Percentiles rank a stretch among this genome's conserved stretches.
Evolutionary conservation across 2,329 filamentous ascomycete genomes (phyloP).

Genomic region (Calonectria pseudoreteaudii): DNA sequence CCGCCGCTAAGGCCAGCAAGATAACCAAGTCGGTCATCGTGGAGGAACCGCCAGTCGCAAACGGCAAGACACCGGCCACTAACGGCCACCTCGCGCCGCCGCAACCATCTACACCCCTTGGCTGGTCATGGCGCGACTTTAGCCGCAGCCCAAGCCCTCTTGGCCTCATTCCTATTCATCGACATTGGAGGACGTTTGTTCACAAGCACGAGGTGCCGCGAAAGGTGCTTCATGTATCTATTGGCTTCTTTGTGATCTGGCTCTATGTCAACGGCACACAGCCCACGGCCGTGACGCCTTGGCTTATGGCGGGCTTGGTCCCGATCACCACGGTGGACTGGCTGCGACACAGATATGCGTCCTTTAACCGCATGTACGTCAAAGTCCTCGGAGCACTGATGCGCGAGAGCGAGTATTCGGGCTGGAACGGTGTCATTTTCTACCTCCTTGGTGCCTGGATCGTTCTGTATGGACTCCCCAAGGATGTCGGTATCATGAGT

Average conservation of each 20-base stretch:
- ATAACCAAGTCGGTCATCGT: conserved; percentile 34
- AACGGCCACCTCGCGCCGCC: conserved; percentile 81
- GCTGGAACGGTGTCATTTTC: conserved; percentile 97
- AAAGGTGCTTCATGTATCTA: conserved; percentile 93
- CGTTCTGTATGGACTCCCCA: conserved; percentile 88
- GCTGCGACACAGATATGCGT: conserved; percentile 83
- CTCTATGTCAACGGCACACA: conserved; percentile 86
- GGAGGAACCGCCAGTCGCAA: conserved; percentile 42
- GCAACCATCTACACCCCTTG: conserved; percentile 64
- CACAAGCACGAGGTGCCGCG: conserved; percentile 98
- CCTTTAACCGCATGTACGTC: conserved; percentile 90
- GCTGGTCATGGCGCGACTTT: conserved; percentile 87
- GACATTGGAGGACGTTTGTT: conserved; percentile 90
- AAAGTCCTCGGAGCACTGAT: conserved; percentile 87
- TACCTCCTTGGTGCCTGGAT: conserved; percentile 93
- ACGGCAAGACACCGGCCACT: conserved; percentile 47
- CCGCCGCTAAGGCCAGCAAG: conserved; percentile 46
- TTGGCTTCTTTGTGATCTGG: conserved; percentile 92
- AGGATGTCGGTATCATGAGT: conserved; percentile 91
- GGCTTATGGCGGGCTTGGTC: conserved; percentile 82
- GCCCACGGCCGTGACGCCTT: conserved; percentile 82
- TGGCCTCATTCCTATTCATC: conserved; percentile 93
- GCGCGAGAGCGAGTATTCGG: conserved; percentile 94
- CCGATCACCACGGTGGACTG: conserved; percentile 87
- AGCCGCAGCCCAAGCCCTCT: conserved; percentile 93